phyloP scores from a whole-genome alignment of 352 stramenopile species.

The Pythium utonaiense region DNA sequence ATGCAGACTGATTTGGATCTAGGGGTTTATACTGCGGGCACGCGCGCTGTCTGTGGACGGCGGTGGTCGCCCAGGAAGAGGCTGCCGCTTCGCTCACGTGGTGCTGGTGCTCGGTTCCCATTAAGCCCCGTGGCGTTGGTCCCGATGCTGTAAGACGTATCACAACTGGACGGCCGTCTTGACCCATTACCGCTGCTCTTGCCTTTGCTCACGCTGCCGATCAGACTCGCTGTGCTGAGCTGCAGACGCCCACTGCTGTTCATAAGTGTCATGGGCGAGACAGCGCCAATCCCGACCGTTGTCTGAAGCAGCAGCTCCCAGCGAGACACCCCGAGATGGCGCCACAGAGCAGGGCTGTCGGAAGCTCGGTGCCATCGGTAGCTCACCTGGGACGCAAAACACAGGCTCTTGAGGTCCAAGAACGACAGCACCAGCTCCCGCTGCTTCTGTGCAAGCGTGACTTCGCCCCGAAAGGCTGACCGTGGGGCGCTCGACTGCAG shows the following conservation, averaged over 20 bases:
- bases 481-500: conserved; percentile 12
- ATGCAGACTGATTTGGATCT: neutral
- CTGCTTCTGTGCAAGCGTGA: conserved; percentile 39
- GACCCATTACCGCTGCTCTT: neutral
- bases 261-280: conserved; percentile 34
- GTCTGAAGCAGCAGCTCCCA: conserved; percentile 63
- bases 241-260: conserved; percentile 14
- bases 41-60: conserved; percentile 18
- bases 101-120: neutral
- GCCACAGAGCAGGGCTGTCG: conserved; percentile 60
- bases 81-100: neutral
- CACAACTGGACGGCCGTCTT: conserved; percentile 21
- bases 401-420: conserved; percentile 61
- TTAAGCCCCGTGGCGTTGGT: neutral
- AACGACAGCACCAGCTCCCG: conserved; percentile 61
- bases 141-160: neutral
- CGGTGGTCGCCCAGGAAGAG: conserved; percentile 2
- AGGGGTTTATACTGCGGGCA: neutral
- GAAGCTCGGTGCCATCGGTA: conserved; percentile 75
- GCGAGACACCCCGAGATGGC: conserved; percentile 56
- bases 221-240: conserved; percentile 4
- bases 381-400: conserved; percentile 48
- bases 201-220: conserved; percentile 6
- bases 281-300: conserved; percentile 46
- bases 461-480: conserved; percentile 9